Evolutionary conservation across 768 basidiomycete genomes (phyloP).

Genomic region (Trametes cinnabarina): DNA sequence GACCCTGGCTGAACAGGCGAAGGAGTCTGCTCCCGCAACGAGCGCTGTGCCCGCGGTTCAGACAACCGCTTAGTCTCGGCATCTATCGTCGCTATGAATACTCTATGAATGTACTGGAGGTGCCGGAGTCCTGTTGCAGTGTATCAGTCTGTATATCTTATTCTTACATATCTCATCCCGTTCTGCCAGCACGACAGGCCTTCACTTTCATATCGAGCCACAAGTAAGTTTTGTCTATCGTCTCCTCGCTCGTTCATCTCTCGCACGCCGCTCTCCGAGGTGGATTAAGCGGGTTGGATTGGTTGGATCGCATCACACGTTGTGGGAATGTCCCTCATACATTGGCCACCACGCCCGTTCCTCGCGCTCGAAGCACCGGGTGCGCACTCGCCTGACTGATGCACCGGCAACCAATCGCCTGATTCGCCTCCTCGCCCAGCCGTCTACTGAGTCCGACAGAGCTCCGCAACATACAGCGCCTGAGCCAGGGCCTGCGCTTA

Average conservation of each 20-base stretch:
- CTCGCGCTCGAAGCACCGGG: background rate
- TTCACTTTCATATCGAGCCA: too few species aligned
- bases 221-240: too few species aligned
- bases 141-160: slow-evolving; percentile 12
- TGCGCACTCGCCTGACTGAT: background rate
- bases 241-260: too few species aligned
- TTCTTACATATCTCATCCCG: background rate
- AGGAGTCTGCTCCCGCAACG: background rate
- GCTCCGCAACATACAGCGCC: slow-evolving; percentile 7
- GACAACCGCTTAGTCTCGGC: slow-evolving; percentile 10
- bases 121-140: background rate
- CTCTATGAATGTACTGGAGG: background rate
- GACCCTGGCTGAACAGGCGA: slow-evolving; percentile 2
- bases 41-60: slow-evolving; percentile 4
- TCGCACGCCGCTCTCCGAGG: too few species aligned
- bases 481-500: slow-evolving; percentile 3
- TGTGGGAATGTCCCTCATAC: too few species aligned
- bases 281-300: too few species aligned
- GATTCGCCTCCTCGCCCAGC: slow-evolving; percentile 6
- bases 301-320: too few species aligned
- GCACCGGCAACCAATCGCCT: background rate
- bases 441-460: slow-evolving; percentile 12
- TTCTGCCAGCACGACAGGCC: too few species aligned
- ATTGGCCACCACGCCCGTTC: too few species aligned
- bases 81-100: background rate